Conservation (phyloP, 257 asterid species). For the Fraxinus excelsior region DNA sequence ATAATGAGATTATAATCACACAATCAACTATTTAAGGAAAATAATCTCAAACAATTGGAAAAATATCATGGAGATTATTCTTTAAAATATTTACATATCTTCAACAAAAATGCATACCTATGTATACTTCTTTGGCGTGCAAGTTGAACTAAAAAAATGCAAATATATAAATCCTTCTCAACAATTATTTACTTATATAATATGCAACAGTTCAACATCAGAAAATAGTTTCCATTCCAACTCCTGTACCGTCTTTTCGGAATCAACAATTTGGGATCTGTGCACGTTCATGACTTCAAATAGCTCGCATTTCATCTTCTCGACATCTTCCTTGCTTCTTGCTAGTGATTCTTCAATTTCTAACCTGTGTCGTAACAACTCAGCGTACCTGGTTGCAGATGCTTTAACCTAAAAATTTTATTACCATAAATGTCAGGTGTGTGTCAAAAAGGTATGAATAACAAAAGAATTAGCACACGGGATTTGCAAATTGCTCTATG, state of each 20-base stretch:
- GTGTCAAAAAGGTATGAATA: slow-evolving; percentile 16
- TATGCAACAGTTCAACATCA: slow-evolving; percentile 68
- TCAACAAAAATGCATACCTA: no score
- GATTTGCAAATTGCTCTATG: not conserved
- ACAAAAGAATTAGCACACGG: not conserved
- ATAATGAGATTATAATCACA: no score
- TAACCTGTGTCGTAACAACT: slow-evolving; percentile 59
- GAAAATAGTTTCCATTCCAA: slow-evolving; percentile 75
- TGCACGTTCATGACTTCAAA: slow-evolving; percentile 46
- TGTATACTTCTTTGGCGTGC: no score
- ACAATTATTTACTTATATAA: not conserved
- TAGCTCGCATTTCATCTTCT: slow-evolving; percentile 49
- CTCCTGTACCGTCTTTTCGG: slow-evolving; percentile 60
- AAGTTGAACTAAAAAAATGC: no score
- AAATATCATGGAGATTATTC: no score
- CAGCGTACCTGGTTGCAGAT: slow-evolving; percentile 50
- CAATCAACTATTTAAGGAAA: no score
- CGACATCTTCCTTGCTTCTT: slow-evolving; percentile 56
- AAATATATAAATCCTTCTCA: no score
- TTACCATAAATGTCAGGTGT: slow-evolving; percentile 6
- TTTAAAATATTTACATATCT: no score
- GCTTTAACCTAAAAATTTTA: slow-evolving; percentile 52
- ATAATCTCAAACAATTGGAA: no score
- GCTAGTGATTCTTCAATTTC: slow-evolving; percentile 70
- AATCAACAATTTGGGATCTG: slow-evolving; percentile 51